Evolutionary conservation across 345 rosid genomes (phyloP), one percentile per base, ranked within the genome.

Genomic region (Psidium guajava): DNA sequence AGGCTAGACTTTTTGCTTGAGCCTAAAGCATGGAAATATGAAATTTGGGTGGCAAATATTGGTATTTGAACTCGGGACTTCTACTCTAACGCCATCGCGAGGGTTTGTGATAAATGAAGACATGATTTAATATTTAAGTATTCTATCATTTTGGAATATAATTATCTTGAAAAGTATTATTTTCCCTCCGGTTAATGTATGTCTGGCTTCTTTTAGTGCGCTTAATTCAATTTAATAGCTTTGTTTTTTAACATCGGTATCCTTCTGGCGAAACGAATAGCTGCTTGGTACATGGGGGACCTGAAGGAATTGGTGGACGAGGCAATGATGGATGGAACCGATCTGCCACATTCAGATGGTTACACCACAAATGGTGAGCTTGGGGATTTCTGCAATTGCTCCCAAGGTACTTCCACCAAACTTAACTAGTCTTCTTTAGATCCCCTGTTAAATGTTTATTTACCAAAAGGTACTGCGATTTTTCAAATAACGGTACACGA

Each of bases 341-440:
- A 87, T 82, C 49, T 77, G 11, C 88, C 88, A 12, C 55, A 47
- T 2, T 87, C 89, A 11, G 59, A 83, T 50, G 87, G 85, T 25
- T 87, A 85, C 61, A 57, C 83, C 84, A 85, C 85, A 25, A 87
- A 87, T 15, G 89, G 89, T 5, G 84, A 85, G 64, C 86, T 87
- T 5, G 89, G 89, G 59, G 89, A 85, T 61, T 75, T 87, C 3
- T 56, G 32, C 36, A 59, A 75, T 36, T 87, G 89, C 82, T 87
- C 89, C 8, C 58, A 77, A 47, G 84, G 86, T 85, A 85, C 42
- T 18, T 57, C 40, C 24, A 10, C 75, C 75, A 32, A 16, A 64
- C 75, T 32, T 64, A 28, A 32, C 75, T 8, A 32, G 75, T 64
- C 32, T 28, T 32, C 75, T 32, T 64, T 32, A 32, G 44, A 64